These are phyloP conservation scores for Pestalotiopsis sp. DNA, from an alignment of 2,329 filamentous ascomycete species.

Conservation along the genomic window DNA sequence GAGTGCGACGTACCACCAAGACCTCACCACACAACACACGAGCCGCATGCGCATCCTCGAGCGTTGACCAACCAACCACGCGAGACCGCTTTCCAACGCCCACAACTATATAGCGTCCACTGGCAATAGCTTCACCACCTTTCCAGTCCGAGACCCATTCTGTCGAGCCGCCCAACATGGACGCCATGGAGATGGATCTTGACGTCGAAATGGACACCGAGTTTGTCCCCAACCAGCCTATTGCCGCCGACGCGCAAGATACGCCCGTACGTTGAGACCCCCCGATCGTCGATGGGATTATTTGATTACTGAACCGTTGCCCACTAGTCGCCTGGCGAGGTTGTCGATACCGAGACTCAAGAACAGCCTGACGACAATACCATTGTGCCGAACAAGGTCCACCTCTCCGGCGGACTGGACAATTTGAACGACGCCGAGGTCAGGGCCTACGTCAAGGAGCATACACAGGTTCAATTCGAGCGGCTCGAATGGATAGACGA, in stretches of 20 bases:
- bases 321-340: conserved; percentile 38
- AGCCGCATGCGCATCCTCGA: too few relatives aligned
- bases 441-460: conserved; percentile 70
- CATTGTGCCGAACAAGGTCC: conserved; percentile 66
- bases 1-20: too few relatives aligned
- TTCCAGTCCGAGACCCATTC: not conserved
- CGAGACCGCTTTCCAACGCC: too few relatives aligned
- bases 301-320: conserved; percentile 17
- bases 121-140: not conserved
- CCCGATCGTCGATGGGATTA: not conserved
- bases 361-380: conserved; percentile 27
- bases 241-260: conserved; percentile 34
- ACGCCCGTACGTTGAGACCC: conserved; percentile 23
- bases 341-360: conserved; percentile 34
- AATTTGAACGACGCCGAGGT: conserved; percentile 81
- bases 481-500: conserved; percentile 95
- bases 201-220: conserved; percentile 74
- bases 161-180: conserved; percentile 24
- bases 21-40: too few relatives aligned
- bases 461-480: conserved; percentile 57
- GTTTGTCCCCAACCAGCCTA: conserved; percentile 46
- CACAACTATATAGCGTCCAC: not conserved
- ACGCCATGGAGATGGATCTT: conserved; percentile 73
- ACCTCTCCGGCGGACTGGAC: conserved; percentile 77
- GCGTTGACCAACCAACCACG: too few relatives aligned